Base-by-base conservation (phyloP, 352 stramenopile species). In the Peronospora tabacina region DNA sequence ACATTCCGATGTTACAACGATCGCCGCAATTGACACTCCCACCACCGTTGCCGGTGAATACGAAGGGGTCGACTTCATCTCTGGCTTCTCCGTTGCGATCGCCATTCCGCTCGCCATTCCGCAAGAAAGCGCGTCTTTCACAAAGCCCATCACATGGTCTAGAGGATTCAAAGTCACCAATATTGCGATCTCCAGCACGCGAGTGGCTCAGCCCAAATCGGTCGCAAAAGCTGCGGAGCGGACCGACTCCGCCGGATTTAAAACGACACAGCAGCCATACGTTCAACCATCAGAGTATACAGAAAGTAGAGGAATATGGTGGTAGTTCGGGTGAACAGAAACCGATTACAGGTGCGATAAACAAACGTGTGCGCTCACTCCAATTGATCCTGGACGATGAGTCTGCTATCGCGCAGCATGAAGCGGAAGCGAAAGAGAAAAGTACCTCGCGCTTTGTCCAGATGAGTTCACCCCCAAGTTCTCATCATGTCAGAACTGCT, bases 351-450 rank as follows among this genome's bases (percentile, higher is more conserved):
- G 59, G 59, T 0, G 58, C 58, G 15, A 62, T 79, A 29, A 90
- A 80, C 63, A 87, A 83, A 51, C 76, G 77, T n/a, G 81, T 88
- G 16, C 72, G 76, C 5, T 91, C 80, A 30, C 59, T 91, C n/a
- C 70, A 87, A 32, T 52, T 72, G 5, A 83, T 91, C 58, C 70
- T 91, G 16, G 78, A 91, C 15, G 72, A 86, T 16, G 70, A 82
- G 4, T 66, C 38, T 29, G 65, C 17, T 7, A 52, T 35, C 7
- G 63, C 62, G 12, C 29, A 50, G 1, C 19, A 38, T 2, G 53
- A 56, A 22, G 24, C 20, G 15, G 61, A 55, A 38, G 32, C 33
- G 32, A 44, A 70, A 32, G 49, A 47, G 29, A 68, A 66, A 46
- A 65, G 73, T 2, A 66, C 59, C 0, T 83, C 70, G 16, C 55